phyloP scores from a whole-genome alignment of 2,329 filamentous ascomycete genomes.

The Colletotrichum trifolii region DNA sequence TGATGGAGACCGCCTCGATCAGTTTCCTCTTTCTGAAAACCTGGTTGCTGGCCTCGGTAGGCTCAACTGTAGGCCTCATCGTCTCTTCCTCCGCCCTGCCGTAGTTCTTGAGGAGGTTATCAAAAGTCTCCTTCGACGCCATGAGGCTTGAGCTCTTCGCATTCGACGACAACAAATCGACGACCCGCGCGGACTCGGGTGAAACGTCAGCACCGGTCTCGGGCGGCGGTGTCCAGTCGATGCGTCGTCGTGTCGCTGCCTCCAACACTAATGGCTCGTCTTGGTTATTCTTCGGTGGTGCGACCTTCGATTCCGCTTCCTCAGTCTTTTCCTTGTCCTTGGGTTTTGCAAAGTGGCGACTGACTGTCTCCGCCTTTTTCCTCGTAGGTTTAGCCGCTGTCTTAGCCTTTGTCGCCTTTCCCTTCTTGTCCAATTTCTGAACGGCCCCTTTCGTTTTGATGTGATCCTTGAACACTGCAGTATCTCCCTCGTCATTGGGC shows the following conservation, averaged over 20 bases:
- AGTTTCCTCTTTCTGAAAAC: conserved; percentile 66
- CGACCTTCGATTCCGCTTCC: neutral
- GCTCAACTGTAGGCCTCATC: conserved; percentile 28
- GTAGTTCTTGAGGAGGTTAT: conserved; percentile 56
- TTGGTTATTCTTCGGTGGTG: conserved; percentile 4
- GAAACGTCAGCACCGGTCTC: conserved; percentile 43
- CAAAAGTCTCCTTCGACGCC: conserved; percentile 51
- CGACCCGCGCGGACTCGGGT: conserved; percentile 44
- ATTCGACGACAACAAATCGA: conserved; percentile 46
- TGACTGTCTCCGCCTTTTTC: conserved; percentile 47
- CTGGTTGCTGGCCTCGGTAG: conserved; percentile 43
- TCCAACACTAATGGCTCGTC: conserved; percentile 53
- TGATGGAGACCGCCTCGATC: conserved; percentile 60
- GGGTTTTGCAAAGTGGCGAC: conserved; percentile 46
- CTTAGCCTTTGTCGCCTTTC: conserved; percentile 39
- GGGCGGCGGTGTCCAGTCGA: conserved; percentile 76
- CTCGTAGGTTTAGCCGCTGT: conserved; percentile 38
- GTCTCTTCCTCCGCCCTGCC: conserved; percentile 45
- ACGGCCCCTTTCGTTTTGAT: conserved; percentile 32
- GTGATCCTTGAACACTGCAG: conserved; percentile 51
- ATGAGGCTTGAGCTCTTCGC: conserved; percentile 32
- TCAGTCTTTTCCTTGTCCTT: conserved; percentile 35
- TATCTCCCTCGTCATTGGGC: conserved; percentile 10
- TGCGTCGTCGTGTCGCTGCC: conserved; percentile 64
- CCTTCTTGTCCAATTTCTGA: conserved; percentile 10